Evolutionary conservation across 352 stramenopile species (phyloP).

Genomic region (Vaucheria bursata): DNA sequence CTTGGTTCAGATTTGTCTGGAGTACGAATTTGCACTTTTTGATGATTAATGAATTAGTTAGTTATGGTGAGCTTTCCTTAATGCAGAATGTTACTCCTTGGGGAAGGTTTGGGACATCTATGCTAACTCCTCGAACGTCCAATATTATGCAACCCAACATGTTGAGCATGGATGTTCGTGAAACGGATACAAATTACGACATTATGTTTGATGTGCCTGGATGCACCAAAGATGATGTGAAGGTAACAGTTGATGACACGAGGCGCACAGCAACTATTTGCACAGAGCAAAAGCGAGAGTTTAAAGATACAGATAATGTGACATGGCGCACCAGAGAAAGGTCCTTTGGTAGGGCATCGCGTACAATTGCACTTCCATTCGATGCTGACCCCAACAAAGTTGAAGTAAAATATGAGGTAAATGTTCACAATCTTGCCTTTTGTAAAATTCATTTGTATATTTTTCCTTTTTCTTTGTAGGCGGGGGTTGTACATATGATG

Average conservation of each 20-base stretch:
- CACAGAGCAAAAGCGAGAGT: neutral
- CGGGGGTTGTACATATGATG: too few relatives aligned
- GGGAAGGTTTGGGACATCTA: neutral
- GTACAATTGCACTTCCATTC: neutral
- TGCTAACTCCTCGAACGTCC: neutral
- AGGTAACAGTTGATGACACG: neutral
- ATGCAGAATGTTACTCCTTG: neutral
- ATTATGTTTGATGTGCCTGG: conserved; percentile 3
- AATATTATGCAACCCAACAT: neutral
- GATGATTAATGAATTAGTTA: too few relatives aligned
- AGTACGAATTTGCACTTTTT: too few relatives aligned
- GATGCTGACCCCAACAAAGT: conserved; percentile 4
- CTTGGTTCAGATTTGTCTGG: too few relatives aligned
- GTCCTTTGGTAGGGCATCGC: neutral
- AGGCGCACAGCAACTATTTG: neutral
- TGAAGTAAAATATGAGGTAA: too few relatives aligned
- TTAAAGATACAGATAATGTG: neutral
- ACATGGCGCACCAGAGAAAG: neutral
- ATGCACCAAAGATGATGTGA: neutral
- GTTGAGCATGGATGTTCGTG: neutral
- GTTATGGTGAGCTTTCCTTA: too few relatives aligned
- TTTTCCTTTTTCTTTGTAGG: too few relatives aligned
- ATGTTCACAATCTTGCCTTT: too few relatives aligned
- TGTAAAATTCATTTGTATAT: too few relatives aligned
- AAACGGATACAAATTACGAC: neutral